Conservation (phyloP, 176 grass and related monocot species). For the Pharus latifolius region DNA sequence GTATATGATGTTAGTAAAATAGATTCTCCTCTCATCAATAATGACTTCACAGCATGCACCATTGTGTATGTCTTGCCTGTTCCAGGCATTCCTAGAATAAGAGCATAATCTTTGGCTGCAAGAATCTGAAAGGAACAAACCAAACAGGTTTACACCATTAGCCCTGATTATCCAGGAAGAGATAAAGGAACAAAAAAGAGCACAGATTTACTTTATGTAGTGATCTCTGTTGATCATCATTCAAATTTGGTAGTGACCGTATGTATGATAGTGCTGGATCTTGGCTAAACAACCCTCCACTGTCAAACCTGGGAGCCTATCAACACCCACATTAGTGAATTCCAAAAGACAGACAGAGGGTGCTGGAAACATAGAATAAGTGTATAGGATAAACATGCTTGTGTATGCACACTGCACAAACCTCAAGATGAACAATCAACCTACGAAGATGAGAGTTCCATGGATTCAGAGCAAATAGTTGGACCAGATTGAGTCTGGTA, state of each 20-base stretch:
- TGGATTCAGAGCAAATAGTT: constrained; percentile 68
- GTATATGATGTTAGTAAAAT: constrained; percentile 96
- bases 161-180: constrained; percentile 12
- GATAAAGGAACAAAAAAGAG: constrained; percentile 5
- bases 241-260: constrained; percentile 58
- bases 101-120: constrained; percentile 91
- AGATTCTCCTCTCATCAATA: constrained; percentile 83
- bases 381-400: background rate
- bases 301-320: constrained; percentile 93
- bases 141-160: constrained; percentile 1
- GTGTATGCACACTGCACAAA: constrained; percentile 9
- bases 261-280: constrained; percentile 86
- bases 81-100: constrained; percentile 99
- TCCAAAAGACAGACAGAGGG: background rate
- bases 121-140: constrained; percentile 65
- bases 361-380: constrained; percentile 3
- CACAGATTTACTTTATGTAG: constrained; percentile 69
- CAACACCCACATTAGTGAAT: constrained; percentile 25
- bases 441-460: constrained; percentile 50
- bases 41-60: constrained; percentile 95
- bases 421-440: constrained; percentile 87
- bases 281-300: constrained; percentile 76
- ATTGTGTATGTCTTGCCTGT: constrained; percentile 98
- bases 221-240: constrained; percentile 79
- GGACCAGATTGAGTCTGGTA: constrained; percentile 66